Percentiles rank a stretch among this genome's conserved stretches.
phyloP scores from a whole-genome alignment of 257 asterid genomes.

The Parsonsia alboflavescens region DNA sequence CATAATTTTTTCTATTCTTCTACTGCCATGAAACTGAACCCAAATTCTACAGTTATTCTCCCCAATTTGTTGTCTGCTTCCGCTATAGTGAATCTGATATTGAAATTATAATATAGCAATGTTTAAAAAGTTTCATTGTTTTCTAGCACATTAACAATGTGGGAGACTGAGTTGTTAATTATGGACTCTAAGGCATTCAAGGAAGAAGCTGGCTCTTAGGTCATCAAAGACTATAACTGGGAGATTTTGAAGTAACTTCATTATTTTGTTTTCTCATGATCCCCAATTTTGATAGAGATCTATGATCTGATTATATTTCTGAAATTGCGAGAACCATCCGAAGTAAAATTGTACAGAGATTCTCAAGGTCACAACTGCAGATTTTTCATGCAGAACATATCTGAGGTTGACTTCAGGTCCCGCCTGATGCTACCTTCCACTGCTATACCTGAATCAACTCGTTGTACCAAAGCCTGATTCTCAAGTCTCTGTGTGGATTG shows the following conservation, averaged over 20 bases:
- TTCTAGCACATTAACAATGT: constrained; percentile 48
- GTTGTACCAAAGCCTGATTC: not conserved
- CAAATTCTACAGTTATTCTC: not conserved
- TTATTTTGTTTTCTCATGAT: constrained; percentile 47
- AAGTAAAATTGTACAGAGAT: constrained; percentile 64
- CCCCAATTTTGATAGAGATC: constrained; percentile 64
- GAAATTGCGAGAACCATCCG: constrained; percentile 45
- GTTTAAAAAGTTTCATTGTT: no score
- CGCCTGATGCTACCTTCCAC: not conserved
- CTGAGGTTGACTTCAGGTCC: constrained; percentile 43
- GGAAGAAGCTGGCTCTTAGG: constrained; percentile 48
- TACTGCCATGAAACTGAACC: not conserved
- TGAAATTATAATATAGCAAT: constrained; percentile 14
- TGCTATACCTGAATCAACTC: not conserved
- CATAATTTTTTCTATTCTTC: no score
- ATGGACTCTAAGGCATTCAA: constrained; percentile 54
- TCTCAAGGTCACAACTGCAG: constrained; percentile 53
- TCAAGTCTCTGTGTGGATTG: not conserved
- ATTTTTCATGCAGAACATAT: constrained; percentile 55
- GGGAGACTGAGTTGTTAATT: constrained; percentile 35
- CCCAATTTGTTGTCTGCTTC: not conserved
- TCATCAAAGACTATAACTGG: constrained; percentile 63
- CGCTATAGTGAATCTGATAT: not conserved
- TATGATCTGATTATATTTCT: constrained; percentile 58
- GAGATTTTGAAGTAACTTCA: constrained; percentile 62